Base-by-base conservation (phyloP, 2,329 filamentous ascomycete genomes). In the Xylariaceae sp. region DNA sequence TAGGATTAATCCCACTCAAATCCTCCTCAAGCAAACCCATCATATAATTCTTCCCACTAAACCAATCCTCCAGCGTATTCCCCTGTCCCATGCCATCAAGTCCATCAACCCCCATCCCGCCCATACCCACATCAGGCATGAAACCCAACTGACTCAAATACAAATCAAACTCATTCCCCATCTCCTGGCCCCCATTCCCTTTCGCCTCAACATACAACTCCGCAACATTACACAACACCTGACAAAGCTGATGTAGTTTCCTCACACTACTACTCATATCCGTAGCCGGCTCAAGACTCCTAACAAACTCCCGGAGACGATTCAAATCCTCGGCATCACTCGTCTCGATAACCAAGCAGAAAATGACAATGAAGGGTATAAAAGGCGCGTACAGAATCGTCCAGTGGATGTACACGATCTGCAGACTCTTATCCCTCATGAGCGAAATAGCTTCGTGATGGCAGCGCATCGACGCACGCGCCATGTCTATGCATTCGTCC, bases 191-290 rank as follows among this genome's bases (percentile, higher is more conserved):
- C 36, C 39, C 42, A 27, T 39, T 4, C 27, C 64, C 48, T 52
- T 78, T 80, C 2, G 78, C 76, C 58, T 83, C 77, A 14, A 83
- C 69, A 54, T 84, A 85, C 5, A 82, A 68, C 33, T 74, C 71
- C 0, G 81, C 81, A 7, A 85, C 76, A 33, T 72, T 80, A 54
- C 78, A 75, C 44, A 85, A 74, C 2, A 82, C 75, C 42, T 79
- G 73, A 54, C 80, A 84, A 12, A 85, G 71, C 22, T 75, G 78
- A 53, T 80, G 74, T 14, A 83, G 68, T 55, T 79, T 80, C 22
- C 73, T 70, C 6, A 79, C 75, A 0, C 77, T 76, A 47, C 80
- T 61, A 1, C 68, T 72, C 2, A 71, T 56, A 5, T 74, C 68
- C 31, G 71, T 71, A 5, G 75, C 73, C 0, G 73, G 71, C 49